Percentiles rank a stretch among this genome's conserved stretches.
Evolutionary conservation across 1,284 basidiomycete species (phyloP).

Genomic region (Peniophora sp.): DNA sequence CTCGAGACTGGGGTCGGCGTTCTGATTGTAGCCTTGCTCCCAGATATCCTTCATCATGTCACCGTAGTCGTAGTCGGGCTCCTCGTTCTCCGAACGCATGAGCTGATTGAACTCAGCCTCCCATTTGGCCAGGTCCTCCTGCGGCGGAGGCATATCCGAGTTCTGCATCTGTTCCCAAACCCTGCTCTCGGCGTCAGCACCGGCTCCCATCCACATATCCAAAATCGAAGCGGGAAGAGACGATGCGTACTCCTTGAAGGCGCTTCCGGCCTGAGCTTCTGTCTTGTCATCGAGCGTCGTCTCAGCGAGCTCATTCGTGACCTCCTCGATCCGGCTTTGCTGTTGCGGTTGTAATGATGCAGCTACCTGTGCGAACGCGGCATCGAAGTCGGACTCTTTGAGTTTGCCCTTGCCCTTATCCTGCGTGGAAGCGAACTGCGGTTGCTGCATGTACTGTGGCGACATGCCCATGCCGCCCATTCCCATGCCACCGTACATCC

Average conservation of each 20-base stretch:
- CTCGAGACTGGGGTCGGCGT: conserved; percentile 29
- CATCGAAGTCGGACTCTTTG: conserved; percentile 71
- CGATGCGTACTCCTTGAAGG: conserved; percentile 37
- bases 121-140: conserved; percentile 76
- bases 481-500: conserved; percentile 18
- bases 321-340: conserved; percentile 30
- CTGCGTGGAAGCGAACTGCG: conserved; percentile 18
- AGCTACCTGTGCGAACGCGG: conserved; percentile 59
- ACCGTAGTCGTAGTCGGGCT: conserved; percentile 57
- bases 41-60: conserved; percentile 55
- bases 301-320: conserved; percentile 4
- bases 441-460: conserved; percentile 16
- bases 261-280: conserved; percentile 16
- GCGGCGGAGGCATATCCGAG: conserved; percentile 46
- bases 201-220: too few species aligned
- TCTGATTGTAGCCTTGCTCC: conserved; percentile 43
- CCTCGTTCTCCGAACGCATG: conserved; percentile 60
- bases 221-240: conserved; percentile 2
- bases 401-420: conserved; percentile 66
- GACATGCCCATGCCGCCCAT: conserved; percentile 12
- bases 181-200: conserved; percentile 24
- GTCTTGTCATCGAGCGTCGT: conserved; percentile 25
- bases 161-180: conserved; percentile 53
- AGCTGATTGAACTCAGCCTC: conserved; percentile 84
- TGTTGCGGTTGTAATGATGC: conserved; percentile 36